phyloP scores from a whole-genome alignment of 169 alveolate genomes.

The Cryptosporidium meleagridis region DNA sequence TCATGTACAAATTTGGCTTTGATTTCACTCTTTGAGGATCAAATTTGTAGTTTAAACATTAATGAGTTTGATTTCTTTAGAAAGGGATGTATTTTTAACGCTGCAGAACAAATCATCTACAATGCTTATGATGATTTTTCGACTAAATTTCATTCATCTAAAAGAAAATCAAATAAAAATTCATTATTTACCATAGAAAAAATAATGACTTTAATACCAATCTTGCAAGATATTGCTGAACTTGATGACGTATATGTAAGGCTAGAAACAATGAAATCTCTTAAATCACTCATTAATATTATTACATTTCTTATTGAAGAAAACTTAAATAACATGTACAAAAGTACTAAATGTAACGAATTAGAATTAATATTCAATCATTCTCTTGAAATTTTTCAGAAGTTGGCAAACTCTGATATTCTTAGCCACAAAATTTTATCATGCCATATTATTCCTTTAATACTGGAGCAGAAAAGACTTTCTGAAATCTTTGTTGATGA shows the following conservation, averaged over 20 bases:
- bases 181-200: conserved; percentile 4
- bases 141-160: not conserved
- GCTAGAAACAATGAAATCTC: conserved; percentile 56
- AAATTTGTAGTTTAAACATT: not conserved
- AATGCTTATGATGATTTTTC: conserved; percentile 3
- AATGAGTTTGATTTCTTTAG: conserved; percentile 30
- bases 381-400: conserved; percentile 23
- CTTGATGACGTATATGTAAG: conserved; percentile 62
- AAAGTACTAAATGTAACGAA: not conserved
- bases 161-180: not conserved
- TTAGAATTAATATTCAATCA: conserved; percentile 10
- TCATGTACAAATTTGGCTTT: conserved; percentile 41
- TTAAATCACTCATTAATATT: conserved; percentile 32
- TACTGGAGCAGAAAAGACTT: conserved; percentile 34
- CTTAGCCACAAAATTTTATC: conserved; percentile 52
- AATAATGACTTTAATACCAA: conserved; percentile 13
- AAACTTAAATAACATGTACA: not conserved
- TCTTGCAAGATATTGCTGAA: conserved; percentile 71
- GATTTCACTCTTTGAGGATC: conserved; percentile 18
- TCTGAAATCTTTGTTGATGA: conserved; percentile 33
- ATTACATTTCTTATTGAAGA: conserved; percentile 48
- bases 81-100: not conserved
- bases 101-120: not conserved
- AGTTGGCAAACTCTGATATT: conserved; percentile 41
- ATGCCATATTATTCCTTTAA: conserved; percentile 47